Base-by-base conservation (phyloP, 2,329 filamentous ascomycete species). In the Bipolaris zeicola region DNA sequence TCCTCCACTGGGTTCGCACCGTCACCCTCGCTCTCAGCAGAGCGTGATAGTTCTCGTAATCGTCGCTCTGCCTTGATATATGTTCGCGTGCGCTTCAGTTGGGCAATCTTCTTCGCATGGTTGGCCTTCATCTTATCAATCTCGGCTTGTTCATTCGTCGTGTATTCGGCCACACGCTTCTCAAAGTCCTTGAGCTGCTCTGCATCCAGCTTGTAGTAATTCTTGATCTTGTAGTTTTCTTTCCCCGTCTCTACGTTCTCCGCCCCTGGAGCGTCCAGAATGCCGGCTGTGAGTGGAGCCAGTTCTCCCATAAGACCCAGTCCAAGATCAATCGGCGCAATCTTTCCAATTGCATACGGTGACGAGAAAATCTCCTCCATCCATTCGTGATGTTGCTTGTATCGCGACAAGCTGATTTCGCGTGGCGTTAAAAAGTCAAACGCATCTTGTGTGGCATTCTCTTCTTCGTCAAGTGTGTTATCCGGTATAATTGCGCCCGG, bases 331-430 rank as follows among this genome's bases (percentile, higher is more conserved):
- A 92, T 87, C 0, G 94, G 92, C 7, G 89, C 86, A 55, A 99
- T 96, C 72, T 96, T 91, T 47, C 85, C 85, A 60, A 94, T 89
- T 22, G 89, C 84, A 72, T 96, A 97, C 0, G 93, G 92, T 1
- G 94, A 98, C 0, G 90, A 91, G 51, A 98, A 85, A 26, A 99
- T 88, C 77, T 99, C 94, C 71, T 98, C 95, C 91, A 99, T 96
- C 95, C 94, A 98, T 75, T 96, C 92, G 69, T 99, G 94, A 68
- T 99, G 96, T 72, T 97, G 92, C 73, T 89, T 89, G 75, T 97
- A 99, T 52, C 95, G 86, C 62, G 87, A 86, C 58, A 91, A 82
- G 66, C 92, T 96, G 59, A 99, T 89, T 62, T 99, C 95, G 41
- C 93, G 86, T 3, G 93, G 93, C 0, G 92, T 94, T 60, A 97